Evolutionary conservation across 1,284 basidiomycete genomes (phyloP), one percentile per base, ranked within the genome.

Genomic region (Anthracocystis setariae): DNA sequence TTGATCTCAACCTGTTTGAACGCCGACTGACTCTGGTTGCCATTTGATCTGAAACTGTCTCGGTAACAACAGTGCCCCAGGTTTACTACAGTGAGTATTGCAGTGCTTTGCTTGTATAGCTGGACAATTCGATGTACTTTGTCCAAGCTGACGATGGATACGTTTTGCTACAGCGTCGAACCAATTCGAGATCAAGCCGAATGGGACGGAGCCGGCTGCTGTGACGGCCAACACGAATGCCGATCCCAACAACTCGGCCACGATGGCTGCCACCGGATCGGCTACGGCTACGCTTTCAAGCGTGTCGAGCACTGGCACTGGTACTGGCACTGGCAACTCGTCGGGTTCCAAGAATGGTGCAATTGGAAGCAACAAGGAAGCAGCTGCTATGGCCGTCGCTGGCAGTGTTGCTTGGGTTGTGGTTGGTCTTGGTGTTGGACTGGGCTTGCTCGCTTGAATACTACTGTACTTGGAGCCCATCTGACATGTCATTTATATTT

Each of bases 161-260:
- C n/a, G n/a, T n/a, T n/a, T n/a, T n/a, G n/a, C n/a, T n/a, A 46
- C 45, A 56, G 54, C 62, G 5, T 67, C 68, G 17, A 46, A 29
- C 54, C 39, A 61, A 3, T 75, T 75, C 24, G 68, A 68, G 44
- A 24, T 74, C 33, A 72, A 54, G 56, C 68, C 73, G 33, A 74
- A 74, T 49, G 73, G 68, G n/a, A 74, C 73, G 12, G 21, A 53
- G 50, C 73, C 68, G 15, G 64, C 68, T 8, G 8, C 27, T 29
- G 73, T 74, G 20, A 67, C 62, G 39, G 64, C 73, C 51, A 74
- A 74, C 60, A 71, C 68, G 21, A 61, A 72, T 39, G 58, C 73
- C 2, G 48, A 72, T 52, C 69, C 73, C 4, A 54, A 27, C 56
- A 63, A 46, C 52, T 63, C 63, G 37, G 29, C 69, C 3, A 67